Evolutionary conservation across 441 rosid genomes (phyloP), one percentile per base, ranked within the genome.

Genomic region (Kokia cookei): DNA sequence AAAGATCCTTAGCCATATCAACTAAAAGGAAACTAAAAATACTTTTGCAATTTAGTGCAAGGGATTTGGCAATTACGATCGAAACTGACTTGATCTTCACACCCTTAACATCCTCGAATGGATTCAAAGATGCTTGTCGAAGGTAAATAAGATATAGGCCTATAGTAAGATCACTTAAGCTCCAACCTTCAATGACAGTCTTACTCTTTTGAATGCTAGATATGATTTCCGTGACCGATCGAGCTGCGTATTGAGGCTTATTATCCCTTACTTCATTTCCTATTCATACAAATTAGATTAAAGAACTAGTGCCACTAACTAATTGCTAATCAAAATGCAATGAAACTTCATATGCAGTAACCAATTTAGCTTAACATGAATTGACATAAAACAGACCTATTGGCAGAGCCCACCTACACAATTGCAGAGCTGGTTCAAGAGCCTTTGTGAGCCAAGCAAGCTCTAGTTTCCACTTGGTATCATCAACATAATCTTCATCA

Each of bases 141-240:
- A 95, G 95, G 80, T 93, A 95, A 55, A 95, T 87, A 74, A 93
- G 95, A 84, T 86, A 95, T 27, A 95, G 81, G 57, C 97, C 99
- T 15, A 93, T 77, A 1, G 97, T 91, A 70, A 95, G 93, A 84
- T 91, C 99, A 65, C 95, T 87, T 81, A 93, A 84, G 84, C 93
- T 91, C 99, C 99, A 95, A 75, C 89, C 97, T 82, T 90, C 93
- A 54, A 95, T 79, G 48, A 88, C 97, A 22, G 83, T 88, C 88
- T 90, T 95, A 85, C 97, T 91, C 84, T 83, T 80, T 75, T 95
- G 99, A 74, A 95, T 84, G 84, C 91, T 86, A 32, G 96, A 80
- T 78, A 95, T 84, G 73, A 93, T 89, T 84, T 95, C 98, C 2
- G 87, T 79, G 24, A 95, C 66, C 71, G 98, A 90, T 73, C 93